phyloP scores from a whole-genome alignment of 805 yeast genomes.

The Wickerhamomyces bisporus region DNA sequence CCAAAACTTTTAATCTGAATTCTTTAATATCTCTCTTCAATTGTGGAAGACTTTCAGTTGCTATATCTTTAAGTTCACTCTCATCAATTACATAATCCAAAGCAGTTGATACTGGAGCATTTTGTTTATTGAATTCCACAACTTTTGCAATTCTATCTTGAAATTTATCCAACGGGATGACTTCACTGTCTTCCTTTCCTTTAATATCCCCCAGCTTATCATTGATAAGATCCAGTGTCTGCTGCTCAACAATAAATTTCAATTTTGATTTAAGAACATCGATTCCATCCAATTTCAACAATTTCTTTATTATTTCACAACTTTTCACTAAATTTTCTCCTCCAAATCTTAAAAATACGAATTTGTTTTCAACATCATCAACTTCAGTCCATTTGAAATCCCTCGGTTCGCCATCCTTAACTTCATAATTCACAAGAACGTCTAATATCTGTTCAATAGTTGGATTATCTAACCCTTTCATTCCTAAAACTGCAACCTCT shows the following conservation, averaged over 20 bases:
- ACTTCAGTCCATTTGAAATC: conserved; percentile 32
- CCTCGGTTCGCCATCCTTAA: conserved; percentile 4
- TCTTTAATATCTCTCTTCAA: conserved; percentile 48
- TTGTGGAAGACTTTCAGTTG: conserved; percentile 45
- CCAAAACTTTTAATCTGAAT: conserved; percentile 50
- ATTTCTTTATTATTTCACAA: background rate
- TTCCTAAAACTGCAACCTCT: conserved; percentile 29
- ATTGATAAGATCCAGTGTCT: conserved; percentile 8
- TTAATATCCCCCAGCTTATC: conserved; percentile 6
- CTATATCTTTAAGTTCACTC: conserved; percentile 53
- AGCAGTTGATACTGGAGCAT: background rate
- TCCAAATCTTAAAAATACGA: conserved; percentile 31
- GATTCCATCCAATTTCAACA: conserved; percentile 2
- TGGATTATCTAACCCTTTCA: conserved; percentile 27
- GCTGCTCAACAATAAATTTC: conserved; percentile 6
- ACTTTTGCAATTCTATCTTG: conserved; percentile 3
- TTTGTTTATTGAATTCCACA: conserved; percentile 4
- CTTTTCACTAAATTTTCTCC: conserved; percentile 2
- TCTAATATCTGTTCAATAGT: conserved; percentile 31
- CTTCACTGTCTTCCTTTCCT: background rate
- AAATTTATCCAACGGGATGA: background rate
- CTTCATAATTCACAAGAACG: conserved; percentile 9
- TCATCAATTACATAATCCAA: conserved; percentile 47
- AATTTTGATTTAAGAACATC: conserved; percentile 2
- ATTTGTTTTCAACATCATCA: conserved; percentile 29